Base-by-base conservation (phyloP, 768 basidiomycete genomes). In the Podaxis sp. region DNA sequence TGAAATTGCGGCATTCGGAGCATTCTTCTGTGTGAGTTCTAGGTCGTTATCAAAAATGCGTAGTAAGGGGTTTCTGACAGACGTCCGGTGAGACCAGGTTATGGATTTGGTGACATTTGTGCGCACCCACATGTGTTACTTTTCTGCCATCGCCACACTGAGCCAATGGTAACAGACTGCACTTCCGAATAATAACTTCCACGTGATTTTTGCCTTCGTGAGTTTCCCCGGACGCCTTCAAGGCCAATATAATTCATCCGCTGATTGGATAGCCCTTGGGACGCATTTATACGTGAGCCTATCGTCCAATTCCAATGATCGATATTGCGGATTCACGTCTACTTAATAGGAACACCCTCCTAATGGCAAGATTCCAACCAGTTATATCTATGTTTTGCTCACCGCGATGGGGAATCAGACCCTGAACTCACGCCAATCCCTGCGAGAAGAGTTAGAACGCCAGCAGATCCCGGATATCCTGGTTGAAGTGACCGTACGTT, bases 151-250 rank as follows among this genome's bases (percentile, higher is more conserved):
- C 33, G 15, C 25, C 41, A 36, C 8, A 17, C 37, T 25, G 29
- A 53, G 25, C 24, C 17, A 19, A 17, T 7, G 13, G 46, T 13
- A 17, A 19, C 19, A 74, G 73, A 71, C 70, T 1, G 63, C 64
- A 12, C 56, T 70, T 17, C 66, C 61, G 37, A 54, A 64, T 6
- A 71, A 70, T 2, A 73, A 73, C 55, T 71, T 73, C 38, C 73
- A 74, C 64, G 70, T 71, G 17, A 69, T 74, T 11, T 74, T 74
- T 56, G 72, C 73, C 38, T 72, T 74, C 43, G 73, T 74, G 37
- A 41, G 73, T 68, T 22, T 3, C 24, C 5, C 4, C 27, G 46
- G 0, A 5, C 8, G 49, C 19, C 22, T 24, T 27, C 33, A 3
- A 55, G 8, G 4, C 22, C 37, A 17, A 37, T 25, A 27, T 22